phyloP scores from a whole-genome alignment of 345 rosid species.

The Rubroshorea leprosula region DNA sequence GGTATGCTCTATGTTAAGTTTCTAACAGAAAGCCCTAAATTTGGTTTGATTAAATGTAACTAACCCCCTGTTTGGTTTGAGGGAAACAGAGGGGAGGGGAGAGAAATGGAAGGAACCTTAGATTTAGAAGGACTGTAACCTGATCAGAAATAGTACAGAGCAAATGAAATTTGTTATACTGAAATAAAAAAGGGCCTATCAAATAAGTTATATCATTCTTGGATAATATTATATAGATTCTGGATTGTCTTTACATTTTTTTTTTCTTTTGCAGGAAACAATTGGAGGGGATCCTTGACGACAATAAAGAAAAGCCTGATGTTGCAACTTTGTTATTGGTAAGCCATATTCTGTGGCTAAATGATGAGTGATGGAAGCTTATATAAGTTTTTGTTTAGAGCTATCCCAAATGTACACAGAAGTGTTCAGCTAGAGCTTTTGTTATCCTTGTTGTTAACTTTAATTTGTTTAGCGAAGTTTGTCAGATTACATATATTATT shows the following conservation, averaged over 20 bases:
- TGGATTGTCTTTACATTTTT: conserved; percentile 6
- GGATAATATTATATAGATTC: too few species aligned
- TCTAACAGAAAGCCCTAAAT: not conserved
- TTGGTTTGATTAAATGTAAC: not conserved
- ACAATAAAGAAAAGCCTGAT: conserved; percentile 89
- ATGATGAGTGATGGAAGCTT: not conserved
- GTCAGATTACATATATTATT: not conserved
- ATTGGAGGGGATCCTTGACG: conserved; percentile 74
- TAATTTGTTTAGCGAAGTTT: not conserved
- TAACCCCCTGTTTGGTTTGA: too few species aligned
- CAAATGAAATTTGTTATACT: too few species aligned
- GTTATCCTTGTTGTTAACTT: too few species aligned
- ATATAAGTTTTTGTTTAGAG: not conserved
- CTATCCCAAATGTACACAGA: not conserved
- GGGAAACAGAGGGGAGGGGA: too few species aligned
- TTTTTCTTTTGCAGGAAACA: conserved; percentile 64
- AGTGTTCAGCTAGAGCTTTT: not conserved
- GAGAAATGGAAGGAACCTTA: too few species aligned
- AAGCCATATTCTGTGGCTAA: conserved; percentile 26
- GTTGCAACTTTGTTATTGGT: conserved; percentile 83
- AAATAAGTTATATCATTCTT: too few species aligned
- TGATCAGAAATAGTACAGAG: too few species aligned
- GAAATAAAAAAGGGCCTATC: not conserved
- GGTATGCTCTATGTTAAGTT: conserved; percentile 31
- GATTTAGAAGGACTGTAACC: too few species aligned